phyloP scores from a whole-genome alignment of 192 early-diverging fungal species.

The Tieghemiomyces parasiticus region DNA sequence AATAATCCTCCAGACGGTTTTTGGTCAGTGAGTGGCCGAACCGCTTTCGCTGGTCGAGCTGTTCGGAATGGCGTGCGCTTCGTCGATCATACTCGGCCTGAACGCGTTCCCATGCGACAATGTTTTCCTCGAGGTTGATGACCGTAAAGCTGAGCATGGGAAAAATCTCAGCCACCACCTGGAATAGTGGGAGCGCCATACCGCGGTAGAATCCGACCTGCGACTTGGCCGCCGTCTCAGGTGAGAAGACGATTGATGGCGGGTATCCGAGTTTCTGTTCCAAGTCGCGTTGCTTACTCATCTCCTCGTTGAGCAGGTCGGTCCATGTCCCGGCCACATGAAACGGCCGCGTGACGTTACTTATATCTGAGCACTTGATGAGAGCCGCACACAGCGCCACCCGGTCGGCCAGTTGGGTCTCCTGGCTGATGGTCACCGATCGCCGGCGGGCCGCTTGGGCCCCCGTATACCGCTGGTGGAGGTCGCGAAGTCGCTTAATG shows the following conservation, averaged over 20 bases:
- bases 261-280: slow-evolving; percentile 53
- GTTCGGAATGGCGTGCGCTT: neutral
- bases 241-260: slow-evolving; percentile 21
- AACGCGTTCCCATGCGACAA: slow-evolving; percentile 22
- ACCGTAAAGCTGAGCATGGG: slow-evolving; percentile 27
- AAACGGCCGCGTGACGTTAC: slow-evolving; percentile 60
- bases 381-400: slow-evolving; percentile 47
- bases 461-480: slow-evolving; percentile 30
- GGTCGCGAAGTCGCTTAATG: slow-evolving; percentile 51
- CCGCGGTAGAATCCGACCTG: slow-evolving; percentile 31
- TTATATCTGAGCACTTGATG: slow-evolving; percentile 73
- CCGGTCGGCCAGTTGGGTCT: slow-evolving; percentile 36
- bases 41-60: slow-evolving; percentile 3
- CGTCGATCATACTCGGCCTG: neutral
- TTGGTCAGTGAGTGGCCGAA: neutral
- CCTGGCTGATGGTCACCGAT: slow-evolving; percentile 27
- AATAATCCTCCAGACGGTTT: no score
- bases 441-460: slow-evolving; percentile 16
- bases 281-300: slow-evolving; percentile 52
- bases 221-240: slow-evolving; percentile 22
- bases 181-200: slow-evolving; percentile 30
- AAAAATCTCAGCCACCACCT: slow-evolving; percentile 24
- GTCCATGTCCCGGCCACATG: slow-evolving; percentile 53
- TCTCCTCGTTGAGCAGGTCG: slow-evolving; percentile 48
- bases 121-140: slow-evolving; percentile 29